Percentiles rank a stretch among this genome's conserved stretches.
phyloP scores from a whole-genome alignment of 2,329 filamentous ascomycete genomes.

The Cordyceps tenuipes region DNA sequence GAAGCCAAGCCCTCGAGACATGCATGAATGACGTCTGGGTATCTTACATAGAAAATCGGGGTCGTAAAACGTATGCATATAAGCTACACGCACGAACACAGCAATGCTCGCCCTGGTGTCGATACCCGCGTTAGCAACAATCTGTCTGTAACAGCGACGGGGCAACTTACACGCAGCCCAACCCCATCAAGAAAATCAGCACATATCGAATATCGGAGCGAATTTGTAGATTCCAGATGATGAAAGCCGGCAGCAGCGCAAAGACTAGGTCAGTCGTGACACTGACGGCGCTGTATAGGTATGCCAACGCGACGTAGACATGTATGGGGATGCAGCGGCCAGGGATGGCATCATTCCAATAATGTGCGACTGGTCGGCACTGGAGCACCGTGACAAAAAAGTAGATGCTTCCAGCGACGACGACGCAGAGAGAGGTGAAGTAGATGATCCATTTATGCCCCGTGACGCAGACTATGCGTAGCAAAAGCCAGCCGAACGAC shows the following conservation, averaged over 20 bases:
- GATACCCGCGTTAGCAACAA: neutral
- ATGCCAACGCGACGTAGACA: slow-evolving; percentile 38
- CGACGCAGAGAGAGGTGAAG: slow-evolving; percentile 20
- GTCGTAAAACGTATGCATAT: slow-evolving; percentile 23
- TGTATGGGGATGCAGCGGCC: slow-evolving; percentile 24
- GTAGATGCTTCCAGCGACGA: slow-evolving; percentile 21
- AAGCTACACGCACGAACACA: slow-evolving; percentile 30
- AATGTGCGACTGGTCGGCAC: slow-evolving; percentile 21
- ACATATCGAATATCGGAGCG: slow-evolving; percentile 38
- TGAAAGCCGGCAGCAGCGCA: slow-evolving; percentile 39
- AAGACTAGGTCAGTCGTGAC: slow-evolving; percentile 39
- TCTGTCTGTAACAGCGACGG: neutral
- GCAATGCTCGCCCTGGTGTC: slow-evolving; percentile 29
- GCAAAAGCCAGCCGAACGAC: slow-evolving; percentile 20
- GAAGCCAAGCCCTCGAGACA: neutral
- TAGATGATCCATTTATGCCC: slow-evolving; percentile 21
- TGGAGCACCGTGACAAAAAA: slow-evolving; percentile 26
- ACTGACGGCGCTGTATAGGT: slow-evolving; percentile 38
- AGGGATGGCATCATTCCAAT: slow-evolving; percentile 20
- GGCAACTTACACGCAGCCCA: slow-evolving; percentile 39
- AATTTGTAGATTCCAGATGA: slow-evolving; percentile 46
- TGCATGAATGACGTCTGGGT: neutral
- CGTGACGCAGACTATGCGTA: slow-evolving; percentile 18
- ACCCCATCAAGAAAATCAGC: slow-evolving; percentile 40
- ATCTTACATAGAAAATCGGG: slow-evolving; percentile 31